Evolutionary conservation across 208 protist species (phyloP).

Genomic region (Crithidia fasciculata): DNA sequence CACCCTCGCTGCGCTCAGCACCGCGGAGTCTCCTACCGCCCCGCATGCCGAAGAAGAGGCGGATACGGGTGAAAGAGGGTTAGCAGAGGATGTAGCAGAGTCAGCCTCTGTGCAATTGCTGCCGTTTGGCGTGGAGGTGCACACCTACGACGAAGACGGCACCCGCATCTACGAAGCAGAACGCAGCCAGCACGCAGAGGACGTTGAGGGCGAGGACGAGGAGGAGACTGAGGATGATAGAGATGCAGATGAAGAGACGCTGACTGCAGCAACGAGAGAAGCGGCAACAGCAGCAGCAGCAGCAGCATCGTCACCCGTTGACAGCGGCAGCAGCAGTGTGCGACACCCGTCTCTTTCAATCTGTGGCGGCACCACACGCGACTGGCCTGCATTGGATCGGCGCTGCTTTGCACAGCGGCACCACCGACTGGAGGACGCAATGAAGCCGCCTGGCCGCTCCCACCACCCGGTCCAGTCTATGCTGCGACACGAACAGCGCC

Average conservation of each 20-base stretch:
- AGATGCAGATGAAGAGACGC: too few species aligned
- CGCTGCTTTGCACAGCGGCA: not conserved
- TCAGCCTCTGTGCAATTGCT: not conserved
- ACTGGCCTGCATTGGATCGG: conserved; percentile 1
- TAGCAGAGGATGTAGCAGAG: not conserved
- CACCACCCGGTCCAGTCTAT: too few species aligned
- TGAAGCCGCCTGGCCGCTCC: not conserved
- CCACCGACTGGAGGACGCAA: conserved; percentile 1
- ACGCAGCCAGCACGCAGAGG: not conserved
- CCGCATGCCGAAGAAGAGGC: too few species aligned
- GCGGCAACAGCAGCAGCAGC: too few species aligned
- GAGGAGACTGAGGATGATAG: too few species aligned
- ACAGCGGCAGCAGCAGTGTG: too few species aligned
- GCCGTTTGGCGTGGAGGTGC: conserved; percentile 11
- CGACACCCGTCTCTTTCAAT: too few species aligned
- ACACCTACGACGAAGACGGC: conserved; percentile 17
- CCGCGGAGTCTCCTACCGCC: not conserved
- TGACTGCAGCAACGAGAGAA: too few species aligned
- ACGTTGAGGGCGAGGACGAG: not conserved
- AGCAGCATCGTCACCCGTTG: too few species aligned
- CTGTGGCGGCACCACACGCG: not conserved
- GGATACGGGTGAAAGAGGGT: not conserved
- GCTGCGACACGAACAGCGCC: too few species aligned
- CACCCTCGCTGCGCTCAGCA: not conserved
- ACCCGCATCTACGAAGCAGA: not conserved